phyloP scores from a whole-genome alignment of 306 rosid species.

The Quercus suber region DNA sequence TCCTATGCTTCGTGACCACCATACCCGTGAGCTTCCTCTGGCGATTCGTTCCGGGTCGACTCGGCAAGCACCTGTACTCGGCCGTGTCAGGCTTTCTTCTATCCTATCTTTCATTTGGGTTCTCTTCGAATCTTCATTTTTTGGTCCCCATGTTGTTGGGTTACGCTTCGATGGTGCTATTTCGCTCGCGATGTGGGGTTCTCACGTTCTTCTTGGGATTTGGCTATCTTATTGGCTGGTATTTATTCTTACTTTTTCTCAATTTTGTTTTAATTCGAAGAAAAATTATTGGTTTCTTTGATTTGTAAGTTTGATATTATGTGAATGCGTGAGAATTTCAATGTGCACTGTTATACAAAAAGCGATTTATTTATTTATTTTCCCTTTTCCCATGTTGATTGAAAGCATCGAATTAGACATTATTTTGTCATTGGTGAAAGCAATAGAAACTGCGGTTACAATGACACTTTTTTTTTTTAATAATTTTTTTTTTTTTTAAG shows the following conservation, averaged over 20 bases:
- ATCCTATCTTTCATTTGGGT: slow-evolving; percentile 80
- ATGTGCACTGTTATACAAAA: neutral
- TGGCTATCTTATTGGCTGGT: slow-evolving; percentile 91
- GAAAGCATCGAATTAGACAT: neutral
- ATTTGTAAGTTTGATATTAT: neutral
- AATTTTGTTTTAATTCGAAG: neutral
- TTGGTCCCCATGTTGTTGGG: slow-evolving; percentile 73
- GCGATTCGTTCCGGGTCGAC: slow-evolving; percentile 63
- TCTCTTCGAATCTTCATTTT: slow-evolving; percentile 87
- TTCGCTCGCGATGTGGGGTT: slow-evolving; percentile 68
- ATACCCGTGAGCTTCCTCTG: slow-evolving; percentile 75
- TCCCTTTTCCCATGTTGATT: neutral
- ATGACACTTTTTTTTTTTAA: neutral
- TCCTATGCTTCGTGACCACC: slow-evolving; percentile 80
- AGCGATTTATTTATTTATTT: neutral
- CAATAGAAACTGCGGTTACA: neutral
- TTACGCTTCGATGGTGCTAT: slow-evolving; percentile 75
- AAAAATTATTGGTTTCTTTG: too few relatives aligned
- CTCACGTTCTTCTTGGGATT: slow-evolving; percentile 72
- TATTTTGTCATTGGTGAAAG: neutral
- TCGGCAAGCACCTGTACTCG: slow-evolving; percentile 72
- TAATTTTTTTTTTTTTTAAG: neutral
- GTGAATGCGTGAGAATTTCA: neutral
- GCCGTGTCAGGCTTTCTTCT: slow-evolving; percentile 62
- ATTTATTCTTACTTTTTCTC: neutral